Conservation (phyloP, 257 asterid genomes). For the Voacanga thouarsii region DNA sequence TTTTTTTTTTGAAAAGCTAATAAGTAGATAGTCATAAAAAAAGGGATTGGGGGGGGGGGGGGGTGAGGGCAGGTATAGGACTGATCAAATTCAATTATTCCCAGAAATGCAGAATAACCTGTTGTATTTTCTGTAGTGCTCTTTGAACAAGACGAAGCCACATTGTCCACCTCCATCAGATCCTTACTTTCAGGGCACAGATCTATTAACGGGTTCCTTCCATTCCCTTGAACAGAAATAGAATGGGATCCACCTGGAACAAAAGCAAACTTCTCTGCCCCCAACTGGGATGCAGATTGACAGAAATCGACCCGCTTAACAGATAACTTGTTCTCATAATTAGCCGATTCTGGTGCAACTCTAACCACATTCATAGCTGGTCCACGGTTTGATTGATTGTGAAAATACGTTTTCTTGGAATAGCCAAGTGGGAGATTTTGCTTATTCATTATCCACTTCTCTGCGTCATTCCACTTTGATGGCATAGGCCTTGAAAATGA, state of each 20-base stretch:
- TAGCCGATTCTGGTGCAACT: constrained; percentile 58
- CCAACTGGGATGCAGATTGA: constrained; percentile 47
- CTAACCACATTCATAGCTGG: constrained; percentile 37
- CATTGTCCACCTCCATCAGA: constrained; percentile 49
- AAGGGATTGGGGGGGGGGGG: too few species aligned
- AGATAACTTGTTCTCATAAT: constrained; percentile 45
- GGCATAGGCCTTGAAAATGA: constrained; percentile 75
- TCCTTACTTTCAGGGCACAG: constrained; percentile 59
- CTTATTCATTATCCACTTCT: constrained; percentile 93
- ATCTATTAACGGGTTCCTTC: constrained; percentile 34
- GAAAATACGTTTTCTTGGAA: constrained; percentile 48
- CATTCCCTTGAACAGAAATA: constrained; percentile 11
- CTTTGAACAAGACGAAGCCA: constrained; percentile 44
- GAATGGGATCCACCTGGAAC: constrained; percentile 23
- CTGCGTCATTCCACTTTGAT: constrained; percentile 97
- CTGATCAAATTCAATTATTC: neutral
- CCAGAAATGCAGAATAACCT: constrained; percentile 37
- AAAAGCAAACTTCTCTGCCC: constrained; percentile 38
- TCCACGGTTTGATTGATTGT: constrained; percentile 43
- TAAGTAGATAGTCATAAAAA: too few species aligned
- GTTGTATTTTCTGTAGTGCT: constrained; percentile 52
- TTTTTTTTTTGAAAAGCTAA: too few species aligned
- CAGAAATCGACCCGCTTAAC: constrained; percentile 77
- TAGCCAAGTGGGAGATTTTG: constrained; percentile 50
- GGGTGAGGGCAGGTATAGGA: neutral